phyloP scores from a whole-genome alignment of 148 eudicot genomes.

The Arbutus unedo region DNA sequence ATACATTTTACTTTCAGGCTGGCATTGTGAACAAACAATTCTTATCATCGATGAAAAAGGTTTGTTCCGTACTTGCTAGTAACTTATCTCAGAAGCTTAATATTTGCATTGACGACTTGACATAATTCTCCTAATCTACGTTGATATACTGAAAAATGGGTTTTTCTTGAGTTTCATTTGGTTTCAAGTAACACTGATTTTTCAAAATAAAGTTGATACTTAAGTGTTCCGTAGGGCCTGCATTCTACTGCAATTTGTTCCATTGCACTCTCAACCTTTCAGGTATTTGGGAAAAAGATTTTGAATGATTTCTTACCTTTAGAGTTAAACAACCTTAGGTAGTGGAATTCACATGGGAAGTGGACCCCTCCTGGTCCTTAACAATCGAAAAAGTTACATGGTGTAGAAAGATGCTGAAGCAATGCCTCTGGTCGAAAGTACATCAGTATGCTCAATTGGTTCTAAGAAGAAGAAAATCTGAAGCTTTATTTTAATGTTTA shows the following conservation, averaged over 20 bases:
- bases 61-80: slow-evolving; percentile 19
- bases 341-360: neutral
- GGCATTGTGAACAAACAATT: slow-evolving; percentile 63
- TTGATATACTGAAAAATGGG: neutral
- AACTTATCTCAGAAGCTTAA: slow-evolving; percentile 2
- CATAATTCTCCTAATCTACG: neutral
- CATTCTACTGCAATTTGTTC: neutral
- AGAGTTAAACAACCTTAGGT: neutral
- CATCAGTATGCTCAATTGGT: neutral
- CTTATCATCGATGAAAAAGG: slow-evolving; percentile 91
- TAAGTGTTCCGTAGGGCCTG: neutral
- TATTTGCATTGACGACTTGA: neutral
- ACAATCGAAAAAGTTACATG: neutral
- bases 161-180: neutral
- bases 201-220: neutral
- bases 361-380: neutral
- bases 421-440: too few species aligned
- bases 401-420: neutral
- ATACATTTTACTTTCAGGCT: slow-evolving; percentile 52
- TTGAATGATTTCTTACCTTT: neutral
- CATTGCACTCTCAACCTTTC: neutral
- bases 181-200: neutral
- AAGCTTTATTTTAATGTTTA: neutral
- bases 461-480: neutral
- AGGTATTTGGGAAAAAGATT: neutral